Evolutionary conservation across 2,329 filamentous ascomycete species (phyloP), one percentile per base, ranked within the genome.

Genomic region (Aureobasidium uvarum): DNA sequence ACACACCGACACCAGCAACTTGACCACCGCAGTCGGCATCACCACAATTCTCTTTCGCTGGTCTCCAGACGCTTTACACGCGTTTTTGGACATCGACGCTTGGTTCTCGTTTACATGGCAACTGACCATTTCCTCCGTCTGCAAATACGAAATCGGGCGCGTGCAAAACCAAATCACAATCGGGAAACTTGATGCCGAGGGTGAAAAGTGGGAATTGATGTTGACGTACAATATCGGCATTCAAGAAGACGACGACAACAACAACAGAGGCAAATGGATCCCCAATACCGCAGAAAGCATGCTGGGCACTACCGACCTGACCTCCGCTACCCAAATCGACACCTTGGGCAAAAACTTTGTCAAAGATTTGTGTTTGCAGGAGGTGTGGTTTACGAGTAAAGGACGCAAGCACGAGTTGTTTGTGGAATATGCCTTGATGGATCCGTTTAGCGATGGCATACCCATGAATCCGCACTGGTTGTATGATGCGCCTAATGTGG

Each of bases 291-390:
- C 4, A 5, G 60, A 54, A 25, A 63, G 60, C 28, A 63, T 63
- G 60, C 46, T 48, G 10, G 48, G 48, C 28, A 25, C 54, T 38
- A 10, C 18, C 7, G 60, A 63, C 87, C 16, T 52, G 23, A 62
- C 28, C 14, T 38, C 54, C 11, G 48, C 62, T 16, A 48, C 41
- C 4, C 58, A 67, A 46, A 66, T 70, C 43, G 59, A 68, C 14
- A 50, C 31, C 1, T 38, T 69, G 14, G 66, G 25, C 0, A 36
- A 20, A 18, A 20, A 23, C 0, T 69, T 70, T 50, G 64, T 67
- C 0, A 45, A 46, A 36, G 68, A 69, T 38, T 36, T 69, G 33
- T 51, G 69, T 18, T 5, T 51, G 25, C 43, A 68, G n/a, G 43
- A 66, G 50, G 28, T 67, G 8, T 71, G 69, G 69, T 20, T 33